A percentile compares a stretch with the other conserved stretches of the same genome.
These are phyloP conservation scores for Ceratocystis destructans DNA, from an alignment of 2,329 filamentous ascomycete species.

Conservation along the genomic window DNA sequence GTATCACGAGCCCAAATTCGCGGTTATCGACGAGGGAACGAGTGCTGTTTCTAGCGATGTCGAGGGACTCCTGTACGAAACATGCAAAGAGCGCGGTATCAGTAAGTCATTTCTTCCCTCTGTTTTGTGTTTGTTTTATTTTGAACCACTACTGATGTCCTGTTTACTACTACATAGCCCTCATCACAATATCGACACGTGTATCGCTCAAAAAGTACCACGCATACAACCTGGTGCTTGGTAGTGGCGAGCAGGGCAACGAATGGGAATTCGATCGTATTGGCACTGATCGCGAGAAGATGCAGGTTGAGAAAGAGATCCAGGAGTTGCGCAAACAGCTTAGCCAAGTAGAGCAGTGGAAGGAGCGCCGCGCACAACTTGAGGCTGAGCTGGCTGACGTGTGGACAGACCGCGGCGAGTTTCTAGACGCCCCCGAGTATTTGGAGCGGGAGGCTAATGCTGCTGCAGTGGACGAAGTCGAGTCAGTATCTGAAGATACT, in stretches of 20 bases:
- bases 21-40: constrained; percentile 89
- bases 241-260: constrained; percentile 64
- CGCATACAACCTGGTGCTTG: constrained; percentile 76
- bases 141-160: constrained; percentile 21
- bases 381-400: constrained; percentile 61
- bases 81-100: constrained; percentile 82
- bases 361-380: constrained; percentile 62
- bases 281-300: constrained; percentile 83
- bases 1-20: constrained; percentile 90
- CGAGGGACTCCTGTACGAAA: constrained; percentile 85
- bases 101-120: constrained; percentile 43
- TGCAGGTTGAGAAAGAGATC: constrained; percentile 82
- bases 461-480: not conserved
- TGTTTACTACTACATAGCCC: constrained; percentile 35
- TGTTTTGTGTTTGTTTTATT: not conserved
- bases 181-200: constrained; percentile 91
- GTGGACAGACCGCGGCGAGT: constrained; percentile 42
- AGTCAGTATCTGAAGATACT: not conserved
- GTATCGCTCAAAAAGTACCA: constrained; percentile 94
- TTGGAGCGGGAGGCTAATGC: constrained; percentile 22
- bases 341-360: constrained; percentile 72
- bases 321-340: constrained; percentile 69
- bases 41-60: constrained; percentile 90
- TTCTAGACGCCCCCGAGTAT: constrained; percentile 36
- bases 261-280: constrained; percentile 91